Evolutionary conservation across 371 early-diverging fungal genomes (phyloP).

Genomic region (Phascolomyces articulosus): DNA sequence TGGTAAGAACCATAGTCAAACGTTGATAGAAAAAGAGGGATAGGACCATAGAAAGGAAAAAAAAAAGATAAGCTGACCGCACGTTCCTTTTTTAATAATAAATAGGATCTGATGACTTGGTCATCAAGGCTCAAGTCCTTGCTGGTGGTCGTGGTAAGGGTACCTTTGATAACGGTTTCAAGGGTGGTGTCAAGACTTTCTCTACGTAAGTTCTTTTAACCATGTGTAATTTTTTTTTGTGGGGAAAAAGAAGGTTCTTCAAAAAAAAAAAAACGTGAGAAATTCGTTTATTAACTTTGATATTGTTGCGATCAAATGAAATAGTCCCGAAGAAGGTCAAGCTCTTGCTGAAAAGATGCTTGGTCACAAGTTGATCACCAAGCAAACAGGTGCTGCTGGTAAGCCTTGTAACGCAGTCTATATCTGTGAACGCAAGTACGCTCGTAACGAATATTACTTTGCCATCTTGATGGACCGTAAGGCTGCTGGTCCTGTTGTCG

Average conservation of each 20-base stretch:
- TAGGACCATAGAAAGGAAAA: background rate
- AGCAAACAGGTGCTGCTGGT: constrained; percentile 97
- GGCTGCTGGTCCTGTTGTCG: constrained; percentile 92
- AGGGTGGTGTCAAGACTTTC: constrained; percentile 96
- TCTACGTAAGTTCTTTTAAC: constrained; percentile 73
- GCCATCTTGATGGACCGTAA: constrained; percentile 97
- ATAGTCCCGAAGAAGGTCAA: constrained; percentile 86
- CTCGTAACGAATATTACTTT: constrained; percentile 97
- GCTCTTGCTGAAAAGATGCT: constrained; percentile 95
- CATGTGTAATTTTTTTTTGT: background rate
- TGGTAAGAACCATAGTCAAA: constrained; percentile 48
- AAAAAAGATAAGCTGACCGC: background rate
- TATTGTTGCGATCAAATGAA: background rate
- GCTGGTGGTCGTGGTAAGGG: constrained; percentile 99
- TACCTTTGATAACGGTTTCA: constrained; percentile 89
- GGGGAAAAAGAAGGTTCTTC: too few species aligned
- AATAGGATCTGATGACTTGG: constrained; percentile 81
- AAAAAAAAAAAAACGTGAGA: too few species aligned
- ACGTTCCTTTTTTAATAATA: background rate
- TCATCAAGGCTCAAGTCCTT: constrained; percentile 98
- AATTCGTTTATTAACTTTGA: too few species aligned
- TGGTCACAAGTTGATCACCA: constrained; percentile 95
- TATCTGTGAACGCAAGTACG: constrained; percentile 94
- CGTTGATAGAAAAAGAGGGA: constrained; percentile 1
- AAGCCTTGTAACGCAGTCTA: constrained; percentile 94